Evolutionary conservation across 2,329 filamentous ascomycete species (phyloP), one percentile per base, ranked within the genome.

Genomic region (Arthrobotrys pseudoclavata): DNA sequence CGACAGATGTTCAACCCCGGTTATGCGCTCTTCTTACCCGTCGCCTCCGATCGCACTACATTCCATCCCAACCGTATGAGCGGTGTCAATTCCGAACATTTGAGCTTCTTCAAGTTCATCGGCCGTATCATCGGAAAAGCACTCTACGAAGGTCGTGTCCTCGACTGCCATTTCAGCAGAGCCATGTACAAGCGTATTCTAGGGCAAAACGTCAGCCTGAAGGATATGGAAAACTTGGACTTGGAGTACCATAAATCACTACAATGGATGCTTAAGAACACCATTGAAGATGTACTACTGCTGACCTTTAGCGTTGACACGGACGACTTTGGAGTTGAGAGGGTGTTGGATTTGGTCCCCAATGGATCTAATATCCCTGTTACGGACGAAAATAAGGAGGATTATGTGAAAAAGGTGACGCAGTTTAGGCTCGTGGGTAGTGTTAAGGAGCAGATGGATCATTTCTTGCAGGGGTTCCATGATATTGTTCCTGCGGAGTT

Each of bases 61-160:
- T 99, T 99, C 91, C 96, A 99, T 84, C 96, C 96, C 15, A 99
- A 97, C 84, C 93, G 93, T 83, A 88, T 96, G 79, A 98, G 95
- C 84, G 90, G 90, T 52, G 91, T 98, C 88, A 99, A 99, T 83
- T 91, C 92, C 37, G 95, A 99, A 84, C 96, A 99, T 86, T 85
- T 98, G 76, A 90, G 93, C 86, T 99, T 97, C 88, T 99, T 99
- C 89, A 98, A 98, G 84, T 99, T 99, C 85, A 97, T 99, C 82
- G 96, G 96, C 48, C 92, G 96, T 61, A 94, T 99, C 84, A 99
- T 99, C 81, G 96, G 96, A 82, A 99, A 99, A 85, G 96, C 96
- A 42, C 87, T 99, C 60, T 99, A 98, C 84, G 96, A 99, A 85
- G 93, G 93, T 53, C 92, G 96, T 70, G 90, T 99, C 40, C 90